These are phyloP conservation scores for Jacaranda mimosifolia DNA, from an alignment of 257 asterid genomes.

Conservation along the genomic window DNA sequence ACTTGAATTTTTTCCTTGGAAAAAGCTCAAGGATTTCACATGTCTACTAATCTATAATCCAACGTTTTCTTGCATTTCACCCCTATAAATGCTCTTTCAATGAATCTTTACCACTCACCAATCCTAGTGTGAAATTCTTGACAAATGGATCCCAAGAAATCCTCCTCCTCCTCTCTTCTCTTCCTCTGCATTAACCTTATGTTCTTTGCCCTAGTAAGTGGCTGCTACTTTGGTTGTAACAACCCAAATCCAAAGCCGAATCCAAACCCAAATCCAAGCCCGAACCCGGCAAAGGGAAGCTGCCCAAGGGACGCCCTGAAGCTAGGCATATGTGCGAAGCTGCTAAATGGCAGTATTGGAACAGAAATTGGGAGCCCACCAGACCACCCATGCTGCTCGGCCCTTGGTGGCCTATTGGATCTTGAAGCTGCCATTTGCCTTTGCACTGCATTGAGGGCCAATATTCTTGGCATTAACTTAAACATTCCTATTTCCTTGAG, in stretches of 20 bases:
- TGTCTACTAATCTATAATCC: constrained; percentile 27
- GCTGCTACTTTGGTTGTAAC: constrained; percentile 53
- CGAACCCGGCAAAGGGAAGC: constrained; percentile 50
- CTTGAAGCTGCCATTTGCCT: constrained; percentile 78
- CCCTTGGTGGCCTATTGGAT: constrained; percentile 69
- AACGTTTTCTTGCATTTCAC: constrained; percentile 29
- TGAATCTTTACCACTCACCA: constrained; percentile 18
- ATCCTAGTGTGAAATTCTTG: not conserved
- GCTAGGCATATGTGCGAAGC: constrained; percentile 70
- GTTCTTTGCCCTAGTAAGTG: constrained; percentile 50
- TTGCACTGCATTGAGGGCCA: constrained; percentile 80
- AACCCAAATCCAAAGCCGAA: constrained; percentile 39
- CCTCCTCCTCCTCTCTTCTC: constrained; percentile 42
- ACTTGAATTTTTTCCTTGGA: too few species aligned
- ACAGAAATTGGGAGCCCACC: constrained; percentile 67
- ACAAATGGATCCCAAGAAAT: constrained; percentile 56
- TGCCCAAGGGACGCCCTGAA: constrained; percentile 77
- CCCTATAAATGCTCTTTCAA: constrained; percentile 34
- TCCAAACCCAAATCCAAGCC: constrained; percentile 47
- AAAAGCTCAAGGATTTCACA: constrained; percentile 29
- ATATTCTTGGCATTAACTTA: constrained; percentile 70
- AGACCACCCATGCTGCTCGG: constrained; percentile 71
- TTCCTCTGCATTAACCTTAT: constrained; percentile 56
- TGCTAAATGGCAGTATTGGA: constrained; percentile 63
- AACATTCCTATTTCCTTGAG: constrained; percentile 74